Evolutionary conservation across 2,329 filamentous ascomycete species (phyloP), one percentile per base, ranked within the genome.

Genomic region (Lecanicillium sp.): DNA sequence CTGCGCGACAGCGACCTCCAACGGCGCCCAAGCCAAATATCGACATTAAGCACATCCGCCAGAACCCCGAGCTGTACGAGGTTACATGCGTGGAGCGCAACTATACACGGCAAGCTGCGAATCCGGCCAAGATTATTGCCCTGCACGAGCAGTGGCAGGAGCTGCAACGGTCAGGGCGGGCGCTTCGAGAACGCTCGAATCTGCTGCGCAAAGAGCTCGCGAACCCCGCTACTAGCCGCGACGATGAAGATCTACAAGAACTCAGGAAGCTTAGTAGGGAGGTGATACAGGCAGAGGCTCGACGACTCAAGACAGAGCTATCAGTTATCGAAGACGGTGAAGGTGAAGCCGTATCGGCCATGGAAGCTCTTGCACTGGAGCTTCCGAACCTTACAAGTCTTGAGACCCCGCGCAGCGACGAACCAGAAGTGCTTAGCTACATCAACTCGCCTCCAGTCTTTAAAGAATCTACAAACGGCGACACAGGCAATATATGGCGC

Each of bases 11-110:
- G 42, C 71, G 80, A 29, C 83, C 84, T 4, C 70, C 83, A 2
- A 80, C 75, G 37, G 88, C 85, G 12, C 88, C 87, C 9, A 90
- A 86, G 57, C 78, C 85, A 18, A 74, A 74, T 33, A 73, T 94
- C 48, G 84, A 95, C 64, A 73, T 94, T 56, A 90, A 86, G 59
- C 83, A 92, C 64, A 95, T 98, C 58, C 88, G 89, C 42, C 75
- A 87, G 54, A 85, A 94, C 60, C 78, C 84, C 13, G 76, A 81
- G 12, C 71, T 94, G 13, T 85, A 95, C 67, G 75, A 83, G 50
- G 70, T 82, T 48, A 96, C 94, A 55, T 94, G 86, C 62, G 58
- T 83, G 43, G 81, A 88, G 48, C 80, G 92, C 49, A 95, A 95
- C 59, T 95, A 95, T 64, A 70, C 57, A 42, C 49, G 59, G 18